These are phyloP conservation scores for Fusarium palustre DNA, from an alignment of 2,329 filamentous ascomycete genomes.

Conservation along the genomic window DNA sequence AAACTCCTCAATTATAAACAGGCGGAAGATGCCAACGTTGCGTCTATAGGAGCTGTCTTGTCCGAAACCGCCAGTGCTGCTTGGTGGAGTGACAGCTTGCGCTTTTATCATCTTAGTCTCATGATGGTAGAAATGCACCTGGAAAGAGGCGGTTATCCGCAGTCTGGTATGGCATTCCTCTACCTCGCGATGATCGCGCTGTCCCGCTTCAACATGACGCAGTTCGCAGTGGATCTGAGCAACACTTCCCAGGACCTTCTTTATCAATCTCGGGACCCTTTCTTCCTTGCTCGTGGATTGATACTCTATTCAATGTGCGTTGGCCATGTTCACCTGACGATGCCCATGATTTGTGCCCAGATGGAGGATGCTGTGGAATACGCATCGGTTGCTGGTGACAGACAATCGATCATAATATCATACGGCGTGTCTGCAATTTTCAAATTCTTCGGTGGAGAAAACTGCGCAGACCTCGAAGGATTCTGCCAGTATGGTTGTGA, in stretches of 20 bases:
- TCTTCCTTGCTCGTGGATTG: conserved; percentile 74
- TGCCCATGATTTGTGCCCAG: conserved; percentile 67
- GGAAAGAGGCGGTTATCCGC: conserved; percentile 72
- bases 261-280: conserved; percentile 70
- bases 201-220: conserved; percentile 76
- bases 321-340: conserved; percentile 75
- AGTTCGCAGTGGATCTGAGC: conserved; percentile 74
- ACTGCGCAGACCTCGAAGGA: conserved; percentile 75
- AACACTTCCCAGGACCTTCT: conserved; percentile 72
- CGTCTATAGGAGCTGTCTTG: conserved; percentile 76
- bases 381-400: conserved; percentile 74
- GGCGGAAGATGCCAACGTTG: conserved; percentile 64
- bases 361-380: conserved; percentile 76
- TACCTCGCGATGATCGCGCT: conserved; percentile 75
- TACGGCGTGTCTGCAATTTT: conserved; percentile 75
- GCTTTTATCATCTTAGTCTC: conserved; percentile 78
- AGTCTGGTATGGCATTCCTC: conserved; percentile 76
- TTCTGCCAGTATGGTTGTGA: conserved; percentile 79
- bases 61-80: conserved; percentile 76
- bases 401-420: conserved; percentile 77
- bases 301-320: conserved; percentile 77
- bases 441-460: conserved; percentile 76
- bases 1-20: conserved; percentile 59
- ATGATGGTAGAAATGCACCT: conserved; percentile 76
- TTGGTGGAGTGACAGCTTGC: conserved; percentile 77